These are phyloP conservation scores for Microcera coccophila DNA, from an alignment of 2,329 filamentous ascomycete genomes.

Conservation along the genomic window DNA sequence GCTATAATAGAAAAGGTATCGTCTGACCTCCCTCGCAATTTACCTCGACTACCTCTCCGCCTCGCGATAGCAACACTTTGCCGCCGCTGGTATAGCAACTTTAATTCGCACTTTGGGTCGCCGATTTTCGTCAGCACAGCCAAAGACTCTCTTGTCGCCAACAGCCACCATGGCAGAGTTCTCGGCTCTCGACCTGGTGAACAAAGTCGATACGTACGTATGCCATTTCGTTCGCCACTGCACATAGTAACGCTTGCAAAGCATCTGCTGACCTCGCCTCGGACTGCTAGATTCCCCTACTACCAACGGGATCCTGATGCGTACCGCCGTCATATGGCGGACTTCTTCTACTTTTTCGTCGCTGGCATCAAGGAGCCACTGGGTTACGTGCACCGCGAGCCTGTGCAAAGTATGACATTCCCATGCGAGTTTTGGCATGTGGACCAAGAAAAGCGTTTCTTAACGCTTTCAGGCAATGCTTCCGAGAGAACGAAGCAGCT, in stretches of 20 bases:
- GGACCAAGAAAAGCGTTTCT: background rate
- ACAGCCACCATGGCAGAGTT: background rate
- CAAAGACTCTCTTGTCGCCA: background rate
- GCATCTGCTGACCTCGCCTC: background rate
- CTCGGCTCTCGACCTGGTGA: background rate
- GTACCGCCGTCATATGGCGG: background rate
- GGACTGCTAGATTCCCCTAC: background rate
- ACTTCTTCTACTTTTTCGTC: constrained; percentile 1
- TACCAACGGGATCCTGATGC: background rate
- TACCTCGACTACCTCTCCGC: too few species aligned
- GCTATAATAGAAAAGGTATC: too few species aligned
- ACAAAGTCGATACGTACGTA: background rate
- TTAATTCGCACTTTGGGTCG: background rate
- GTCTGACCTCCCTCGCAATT: too few species aligned
- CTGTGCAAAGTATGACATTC: background rate
- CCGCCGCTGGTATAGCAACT: background rate
- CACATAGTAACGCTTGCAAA: background rate
- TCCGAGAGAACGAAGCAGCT: background rate
- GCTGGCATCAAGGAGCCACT: background rate
- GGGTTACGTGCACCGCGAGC: background rate
- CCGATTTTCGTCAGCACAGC: background rate
- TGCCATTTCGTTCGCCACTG: background rate
- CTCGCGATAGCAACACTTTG: background rate
- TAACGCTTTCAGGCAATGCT: background rate
- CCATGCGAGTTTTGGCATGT: background rate